Evolutionary conservation across 2,329 filamentous ascomycete species (phyloP).

Genomic region (Pseudopyricularia javanii): DNA sequence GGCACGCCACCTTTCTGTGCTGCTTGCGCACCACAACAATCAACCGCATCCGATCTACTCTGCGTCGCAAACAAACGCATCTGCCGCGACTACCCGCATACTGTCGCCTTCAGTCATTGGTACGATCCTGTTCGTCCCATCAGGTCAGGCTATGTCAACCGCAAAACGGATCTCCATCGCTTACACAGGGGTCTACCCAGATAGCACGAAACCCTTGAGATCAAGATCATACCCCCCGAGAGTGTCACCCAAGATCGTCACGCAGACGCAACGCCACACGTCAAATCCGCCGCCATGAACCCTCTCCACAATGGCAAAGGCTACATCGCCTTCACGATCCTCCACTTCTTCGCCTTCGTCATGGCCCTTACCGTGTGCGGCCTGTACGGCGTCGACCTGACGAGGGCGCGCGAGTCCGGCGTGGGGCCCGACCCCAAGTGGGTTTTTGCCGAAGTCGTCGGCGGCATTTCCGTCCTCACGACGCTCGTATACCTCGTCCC

Average conservation of each 20-base stretch:
- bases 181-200: neutral
- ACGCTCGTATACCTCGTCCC: conserved; percentile 54
- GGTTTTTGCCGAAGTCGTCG: conserved; percentile 66
- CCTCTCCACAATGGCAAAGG: conserved; percentile 26
- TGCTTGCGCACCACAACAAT: too few species aligned
- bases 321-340: conserved; percentile 42
- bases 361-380: conserved; percentile 67
- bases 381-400: conserved; percentile 62
- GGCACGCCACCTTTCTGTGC: neutral
- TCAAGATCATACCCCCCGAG: too few species aligned
- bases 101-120: neutral
- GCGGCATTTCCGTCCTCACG: conserved; percentile 51
- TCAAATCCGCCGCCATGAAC: conserved; percentile 24
- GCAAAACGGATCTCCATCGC: neutral
- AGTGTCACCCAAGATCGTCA: neutral
- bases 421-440: conserved; percentile 53
- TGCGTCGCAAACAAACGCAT: neutral
- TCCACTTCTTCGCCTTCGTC: conserved; percentile 68
- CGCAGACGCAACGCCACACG: neutral
- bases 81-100: neutral
- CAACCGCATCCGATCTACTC: neutral
- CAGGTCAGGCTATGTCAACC: neutral
- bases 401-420: conserved; percentile 34
- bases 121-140: neutral
- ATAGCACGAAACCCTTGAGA: too few species aligned